Base-by-base conservation (phyloP, 2,329 filamentous ascomycete genomes). In the Claviceps monticola region DNA sequence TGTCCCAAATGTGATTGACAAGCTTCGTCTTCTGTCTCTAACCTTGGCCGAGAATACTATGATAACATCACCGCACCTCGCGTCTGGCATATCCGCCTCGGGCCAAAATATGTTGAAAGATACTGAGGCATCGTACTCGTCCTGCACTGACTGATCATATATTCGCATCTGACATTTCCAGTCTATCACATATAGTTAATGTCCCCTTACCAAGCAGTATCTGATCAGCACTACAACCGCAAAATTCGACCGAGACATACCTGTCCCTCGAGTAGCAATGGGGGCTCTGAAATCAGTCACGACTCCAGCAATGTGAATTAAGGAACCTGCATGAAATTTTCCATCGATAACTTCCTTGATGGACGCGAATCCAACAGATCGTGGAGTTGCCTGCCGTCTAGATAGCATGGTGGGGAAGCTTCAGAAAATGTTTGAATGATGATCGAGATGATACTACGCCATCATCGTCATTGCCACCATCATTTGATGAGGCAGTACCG, bases 301-400 rank as follows among this genome's bases (percentile, higher is more conserved):
- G 4, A 91, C 66, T 1, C 88, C 89, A 49, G 88, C 75, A 42
- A 93, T 68, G 65, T 72, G 83, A 56, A 82, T 70, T 5, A 69
- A 53, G 2, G 43, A 57, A 29, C 61, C 56, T 26, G 57, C 16
- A 8, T 56, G 46, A 46, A 65, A 51, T 23, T 64, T 61, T 19
- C 64, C 65, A 49, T 74, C 65, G 54, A 80, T 59, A 19, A 80
- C 61, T 34, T 72, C 62, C 55, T 67, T 60, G 57, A 74, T 64
- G 13, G 61, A 51, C 48, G 54, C 53, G 51, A 62, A 64, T 47
- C 57, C 56, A 19, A 17, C 36, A 29, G 51, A 50, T 16, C 50
- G 44, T 29, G 43, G 46, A 21, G 51, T 53, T 47, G 53, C 53
- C 51, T 47, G 53, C 53, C 53, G 53, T 55, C 23, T 46, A 36